phyloP scores from a whole-genome alignment of 2,329 filamentous ascomycete species.

The Alternaria sp. region DNA sequence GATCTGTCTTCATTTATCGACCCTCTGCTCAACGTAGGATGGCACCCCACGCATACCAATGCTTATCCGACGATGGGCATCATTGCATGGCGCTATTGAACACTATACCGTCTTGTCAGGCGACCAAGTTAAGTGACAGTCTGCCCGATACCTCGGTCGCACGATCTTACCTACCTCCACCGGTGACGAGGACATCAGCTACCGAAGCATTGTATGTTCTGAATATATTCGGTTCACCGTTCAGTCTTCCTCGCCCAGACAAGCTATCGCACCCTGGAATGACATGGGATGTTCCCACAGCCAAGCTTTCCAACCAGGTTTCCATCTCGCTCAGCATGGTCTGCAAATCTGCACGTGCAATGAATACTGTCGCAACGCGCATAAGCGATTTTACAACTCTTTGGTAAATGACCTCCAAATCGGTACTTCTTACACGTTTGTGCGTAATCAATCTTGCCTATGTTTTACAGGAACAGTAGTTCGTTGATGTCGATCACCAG shows the following conservation, averaged over 20 bases:
- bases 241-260: constrained; percentile 2
- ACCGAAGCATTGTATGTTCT: not conserved
- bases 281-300: constrained; percentile 4
- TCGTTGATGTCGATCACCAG: not conserved
- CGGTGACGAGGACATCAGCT: not conserved
- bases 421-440: not conserved
- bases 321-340: constrained; percentile 6
- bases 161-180: not conserved
- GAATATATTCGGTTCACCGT: not conserved
- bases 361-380: not conserved
- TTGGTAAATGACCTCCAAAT: not conserved
- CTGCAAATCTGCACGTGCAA: not conserved
- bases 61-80: constrained; percentile 25
- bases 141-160: not conserved
- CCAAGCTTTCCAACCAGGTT: constrained; percentile 21
- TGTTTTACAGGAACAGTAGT: not conserved
- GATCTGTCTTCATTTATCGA: constrained; percentile 7
- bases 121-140: constrained; percentile 6
- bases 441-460: not conserved
- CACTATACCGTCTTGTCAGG: constrained; percentile 21
- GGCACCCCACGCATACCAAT: not conserved
- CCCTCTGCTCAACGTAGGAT: not conserved
- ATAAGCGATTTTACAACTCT: not conserved
- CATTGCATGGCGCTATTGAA: constrained; percentile 33
- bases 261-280: constrained; percentile 10